Base-by-base conservation (phyloP, 2,329 filamentous ascomycete species). In the Diaporthe velutina region DNA sequence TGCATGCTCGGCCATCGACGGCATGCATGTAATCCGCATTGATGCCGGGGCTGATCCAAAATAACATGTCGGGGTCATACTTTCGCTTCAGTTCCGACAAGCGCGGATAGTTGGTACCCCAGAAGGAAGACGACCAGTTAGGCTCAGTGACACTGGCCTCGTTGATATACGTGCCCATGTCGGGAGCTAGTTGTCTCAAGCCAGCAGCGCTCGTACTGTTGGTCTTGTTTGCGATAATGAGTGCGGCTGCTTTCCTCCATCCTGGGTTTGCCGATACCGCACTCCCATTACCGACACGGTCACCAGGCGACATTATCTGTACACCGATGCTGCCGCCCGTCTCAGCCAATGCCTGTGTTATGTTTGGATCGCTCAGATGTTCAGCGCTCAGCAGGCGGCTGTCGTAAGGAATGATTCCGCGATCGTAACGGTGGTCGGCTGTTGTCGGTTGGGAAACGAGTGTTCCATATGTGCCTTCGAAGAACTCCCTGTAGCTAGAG, bases 41-140 rank as follows among this genome's bases (percentile, higher is more conserved):
- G 60, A 66, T 66, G 28, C 60, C 40, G 40, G 25, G 60, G 60
- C 60, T 66, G 60, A 64, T 64, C 58, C 58, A 64, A 30, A 64
- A 64, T 13, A 33, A 25, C 58, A 45, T 64, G 15, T 81, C 68
- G 19, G 83, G 80, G 79, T 88, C 87, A 79, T 84, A 88, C 76
- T 82, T 85, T 61, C 83, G 77, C 79, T 88, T 87, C 35, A 88
- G 80, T 7, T 71, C 70, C 30, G 81, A 73, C 58, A 86, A 77
- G 5, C 70, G 76, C 0, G 79, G 77, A 67, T 86, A 86, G 70
- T 84, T 82, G 12, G 74, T 77, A 15, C 85, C 86, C 79, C 83
- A 87, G 78, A 86, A 86, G 25, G 78, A 77, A 17, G 82, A 74
- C 74, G 85, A 79, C 79, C 81, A 86, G 71, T 85, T 78, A 0